A percentile compares a stretch with the other conserved stretches of the same genome.
Evolutionary conservation across 192 early-diverging fungal species (phyloP).

Genomic region (Lobulomyces angularis): DNA sequence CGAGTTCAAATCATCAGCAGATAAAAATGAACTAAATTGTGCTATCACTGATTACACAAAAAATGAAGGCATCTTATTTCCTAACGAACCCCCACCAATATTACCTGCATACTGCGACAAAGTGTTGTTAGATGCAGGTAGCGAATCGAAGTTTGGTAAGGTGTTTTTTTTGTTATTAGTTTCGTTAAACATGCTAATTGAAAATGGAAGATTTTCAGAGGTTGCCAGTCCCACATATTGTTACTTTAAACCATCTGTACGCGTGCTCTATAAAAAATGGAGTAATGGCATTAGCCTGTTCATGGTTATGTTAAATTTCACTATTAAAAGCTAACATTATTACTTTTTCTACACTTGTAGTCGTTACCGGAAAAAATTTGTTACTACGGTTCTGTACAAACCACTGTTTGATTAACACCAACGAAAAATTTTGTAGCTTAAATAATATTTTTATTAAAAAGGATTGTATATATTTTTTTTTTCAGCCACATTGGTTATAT

Average conservation of each 20-base stretch:
- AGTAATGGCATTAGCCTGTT: constrained; percentile 85
- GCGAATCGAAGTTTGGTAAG: constrained; percentile 3
- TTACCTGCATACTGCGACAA: constrained; percentile 88
- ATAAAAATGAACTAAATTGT: no score
- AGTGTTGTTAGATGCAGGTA: constrained; percentile 70
- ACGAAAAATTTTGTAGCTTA: no score
- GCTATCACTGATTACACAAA: no score
- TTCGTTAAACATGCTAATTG: no score
- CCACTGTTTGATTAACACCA: constrained; percentile 27
- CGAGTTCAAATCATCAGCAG: no score
- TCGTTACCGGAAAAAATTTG: constrained; percentile 18
- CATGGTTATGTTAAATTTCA: constrained; percentile 19
- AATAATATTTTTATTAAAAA: no score
- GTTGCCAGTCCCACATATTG: constrained; percentile 82
- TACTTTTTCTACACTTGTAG: constrained; percentile 1
- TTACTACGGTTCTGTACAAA: constrained; percentile 43
- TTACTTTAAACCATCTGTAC: constrained; percentile 89
- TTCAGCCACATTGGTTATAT: no score
- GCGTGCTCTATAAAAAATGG: constrained; percentile 90
- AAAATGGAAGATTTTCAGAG: constrained; percentile 71
- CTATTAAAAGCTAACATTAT: not conserved
- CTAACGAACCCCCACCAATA: constrained; percentile 54
- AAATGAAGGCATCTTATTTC: constrained; percentile 17
- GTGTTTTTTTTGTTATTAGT: no score
- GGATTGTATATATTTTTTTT: no score